Evolutionary conservation across 768 basidiomycete species (phyloP).

Genomic region (Phaffia tasmanica): DNA sequence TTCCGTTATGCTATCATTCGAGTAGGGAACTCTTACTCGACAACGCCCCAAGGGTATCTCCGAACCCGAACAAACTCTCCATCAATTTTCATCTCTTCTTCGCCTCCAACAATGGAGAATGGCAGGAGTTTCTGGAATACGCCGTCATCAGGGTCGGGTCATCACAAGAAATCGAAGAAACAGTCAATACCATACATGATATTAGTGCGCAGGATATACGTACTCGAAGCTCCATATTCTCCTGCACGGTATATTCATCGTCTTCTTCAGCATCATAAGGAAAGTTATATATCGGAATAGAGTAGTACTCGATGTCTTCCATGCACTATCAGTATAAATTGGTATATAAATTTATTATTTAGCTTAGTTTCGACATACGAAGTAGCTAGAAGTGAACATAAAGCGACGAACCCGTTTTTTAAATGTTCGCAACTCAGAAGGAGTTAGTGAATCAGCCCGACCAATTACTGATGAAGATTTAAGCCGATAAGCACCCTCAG

Average conservation of each 20-base stretch:
- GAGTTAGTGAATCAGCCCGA: slow-evolving; percentile 90
- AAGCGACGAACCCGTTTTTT: slow-evolving; percentile 54
- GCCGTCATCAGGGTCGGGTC: too few species aligned
- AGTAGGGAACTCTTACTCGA: slow-evolving; percentile 44
- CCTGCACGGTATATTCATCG: slow-evolving; percentile 95
- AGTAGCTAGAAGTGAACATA: too few species aligned
- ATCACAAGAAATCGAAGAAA: neutral
- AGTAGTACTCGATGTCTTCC: slow-evolving; percentile 91
- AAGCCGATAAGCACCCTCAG: too few species aligned
- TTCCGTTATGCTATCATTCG: too few species aligned
- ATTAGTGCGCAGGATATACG: slow-evolving; percentile 29
- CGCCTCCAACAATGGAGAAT: slow-evolving; percentile 92
- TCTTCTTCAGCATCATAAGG: slow-evolving; percentile 45
- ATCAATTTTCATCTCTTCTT: slow-evolving; percentile 89
- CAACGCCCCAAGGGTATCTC: slow-evolving; percentile 97
- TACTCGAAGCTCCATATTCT: slow-evolving; percentile 90
- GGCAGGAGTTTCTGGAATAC: slow-evolving; percentile 51
- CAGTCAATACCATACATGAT: neutral
- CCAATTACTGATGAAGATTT: slow-evolving; percentile 42
- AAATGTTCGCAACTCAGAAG: slow-evolving; percentile 83
- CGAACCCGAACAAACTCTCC: slow-evolving; percentile 84
- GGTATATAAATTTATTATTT: too few species aligned
- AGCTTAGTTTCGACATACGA: too few species aligned
- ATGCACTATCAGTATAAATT: slow-evolving; percentile 47
- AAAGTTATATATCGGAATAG: slow-evolving; percentile 98